These are phyloP conservation scores for Venustampulla echinocandica DNA, from an alignment of 495 filamentous ascomycete species.

Conservation along the genomic window DNA sequence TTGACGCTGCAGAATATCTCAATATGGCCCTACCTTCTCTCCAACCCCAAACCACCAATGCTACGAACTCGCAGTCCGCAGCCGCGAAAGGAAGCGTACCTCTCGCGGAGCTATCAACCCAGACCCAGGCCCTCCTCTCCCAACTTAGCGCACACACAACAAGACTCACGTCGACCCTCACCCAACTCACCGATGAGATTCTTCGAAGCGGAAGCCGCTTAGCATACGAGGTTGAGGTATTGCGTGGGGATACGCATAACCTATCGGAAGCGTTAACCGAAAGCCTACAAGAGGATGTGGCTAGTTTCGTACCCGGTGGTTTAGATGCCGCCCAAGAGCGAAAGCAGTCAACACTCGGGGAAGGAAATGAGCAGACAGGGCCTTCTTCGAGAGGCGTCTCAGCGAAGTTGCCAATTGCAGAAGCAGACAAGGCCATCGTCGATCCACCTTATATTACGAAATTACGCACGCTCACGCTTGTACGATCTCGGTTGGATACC, in stretches of 20 bases:
- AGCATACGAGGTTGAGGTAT: conserved; percentile 89
- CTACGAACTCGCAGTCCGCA: conserved; percentile 27
- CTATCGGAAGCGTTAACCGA: conserved; percentile 71
- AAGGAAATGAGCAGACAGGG: conserved; percentile 12
- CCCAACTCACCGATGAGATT: conserved; percentile 89
- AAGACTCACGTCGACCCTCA: conserved; percentile 72
- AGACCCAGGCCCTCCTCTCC: conserved; percentile 75
- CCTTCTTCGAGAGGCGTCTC: conserved; percentile 12
- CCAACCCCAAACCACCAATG: conserved; percentile 38
- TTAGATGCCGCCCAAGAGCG: conserved; percentile 24
- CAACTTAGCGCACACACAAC: conserved; percentile 82
- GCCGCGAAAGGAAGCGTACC: conserved; percentile 50
- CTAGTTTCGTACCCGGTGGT: conserved; percentile 54
- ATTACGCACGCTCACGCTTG: conserved; percentile 73
- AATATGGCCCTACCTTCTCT: conserved; percentile 65
- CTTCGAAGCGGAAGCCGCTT: conserved; percentile 75
- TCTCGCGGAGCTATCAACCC: conserved; percentile 66
- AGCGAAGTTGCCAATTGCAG: conserved; percentile 17
- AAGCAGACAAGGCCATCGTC: conserved; percentile 17
- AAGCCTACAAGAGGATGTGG: conserved; percentile 56
- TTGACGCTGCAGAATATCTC: conserved; percentile 74
- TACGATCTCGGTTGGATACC: conserved; percentile 70
- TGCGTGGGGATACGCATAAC: conserved; percentile 75
- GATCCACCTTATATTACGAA: conserved; percentile 67
- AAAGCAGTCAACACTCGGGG: conserved; percentile 4